Evolutionary conservation across 2,329 filamentous ascomycete genomes (phyloP).

Genomic region (Neonectria punicea): DNA sequence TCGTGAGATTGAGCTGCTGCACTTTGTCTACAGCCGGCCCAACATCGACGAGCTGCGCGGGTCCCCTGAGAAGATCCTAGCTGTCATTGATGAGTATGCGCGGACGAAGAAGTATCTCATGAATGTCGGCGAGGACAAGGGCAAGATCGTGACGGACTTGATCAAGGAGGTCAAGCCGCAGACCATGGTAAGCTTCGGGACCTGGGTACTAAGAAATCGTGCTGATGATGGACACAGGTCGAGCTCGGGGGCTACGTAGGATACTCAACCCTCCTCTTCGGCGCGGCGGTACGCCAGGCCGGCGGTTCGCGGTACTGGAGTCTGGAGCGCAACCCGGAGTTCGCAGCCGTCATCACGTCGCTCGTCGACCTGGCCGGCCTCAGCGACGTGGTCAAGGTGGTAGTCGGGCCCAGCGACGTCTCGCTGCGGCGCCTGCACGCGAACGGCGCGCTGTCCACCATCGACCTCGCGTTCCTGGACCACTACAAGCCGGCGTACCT

Average conservation of each 20-base stretch:
- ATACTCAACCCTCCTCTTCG: conserved; percentile 83
- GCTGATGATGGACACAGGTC: conserved; percentile 52
- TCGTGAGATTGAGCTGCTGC: conserved; percentile 77
- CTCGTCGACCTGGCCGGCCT: conserved; percentile 81
- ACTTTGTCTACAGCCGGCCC: conserved; percentile 72
- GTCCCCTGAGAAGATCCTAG: conserved; percentile 71
- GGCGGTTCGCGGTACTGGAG: conserved; percentile 76
- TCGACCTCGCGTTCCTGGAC: conserved; percentile 82
- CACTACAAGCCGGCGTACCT: conserved; percentile 83
- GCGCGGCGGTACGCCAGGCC: conserved; percentile 68
- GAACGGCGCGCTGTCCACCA: conserved; percentile 62
- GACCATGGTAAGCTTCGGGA: conserved; percentile 62
- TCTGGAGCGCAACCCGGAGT: conserved; percentile 79
- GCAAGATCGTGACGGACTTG: conserved; percentile 73
- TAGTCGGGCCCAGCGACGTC: conserved; percentile 75
- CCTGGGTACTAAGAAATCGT: not conserved
- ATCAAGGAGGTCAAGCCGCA: conserved; percentile 74
- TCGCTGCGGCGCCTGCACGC: conserved; percentile 70
- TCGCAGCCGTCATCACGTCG: conserved; percentile 74
- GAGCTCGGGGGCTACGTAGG: conserved; percentile 86
- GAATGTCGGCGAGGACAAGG: conserved; percentile 83
- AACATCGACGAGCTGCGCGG: conserved; percentile 72
- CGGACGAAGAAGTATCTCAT: conserved; percentile 76
- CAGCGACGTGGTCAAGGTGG: conserved; percentile 73
- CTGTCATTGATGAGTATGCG: conserved; percentile 75